Percentiles rank a stretch among this genome's conserved stretches.
phyloP scores from a whole-genome alignment of 2,329 filamentous ascomycete species.

The Colletotrichum sp. region DNA sequence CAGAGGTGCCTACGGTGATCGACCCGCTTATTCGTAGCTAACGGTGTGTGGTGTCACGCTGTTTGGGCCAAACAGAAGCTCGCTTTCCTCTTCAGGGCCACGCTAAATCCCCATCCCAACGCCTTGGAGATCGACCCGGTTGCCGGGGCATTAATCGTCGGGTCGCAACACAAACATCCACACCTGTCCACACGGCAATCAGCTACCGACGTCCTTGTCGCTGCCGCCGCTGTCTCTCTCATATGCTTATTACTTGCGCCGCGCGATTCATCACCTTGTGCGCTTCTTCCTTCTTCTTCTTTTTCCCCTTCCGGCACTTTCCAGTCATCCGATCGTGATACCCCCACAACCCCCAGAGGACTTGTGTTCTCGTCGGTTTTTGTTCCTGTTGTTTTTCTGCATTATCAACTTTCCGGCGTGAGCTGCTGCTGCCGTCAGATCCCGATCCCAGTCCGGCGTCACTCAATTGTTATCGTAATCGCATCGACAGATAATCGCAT shows the following conservation, averaged over 20 bases:
- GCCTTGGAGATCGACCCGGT: constrained; percentile 14
- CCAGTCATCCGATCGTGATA: constrained; percentile 1
- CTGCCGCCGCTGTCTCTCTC: not conserved
- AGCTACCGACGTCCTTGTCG: not conserved
- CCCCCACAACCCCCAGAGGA: constrained; percentile 2
- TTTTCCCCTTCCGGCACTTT: not conserved
- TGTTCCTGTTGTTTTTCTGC: constrained; percentile 2
- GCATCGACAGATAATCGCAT: not conserved
- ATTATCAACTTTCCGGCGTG: constrained; percentile 5
- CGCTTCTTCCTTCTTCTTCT: not conserved
- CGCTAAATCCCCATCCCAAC: constrained; percentile 17
- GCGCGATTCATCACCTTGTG: not conserved
- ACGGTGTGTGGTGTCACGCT: not conserved
- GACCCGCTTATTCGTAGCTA: not conserved
- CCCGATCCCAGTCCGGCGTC: not conserved
- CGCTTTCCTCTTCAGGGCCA: not conserved
- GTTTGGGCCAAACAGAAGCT: not conserved
- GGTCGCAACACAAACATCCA: constrained; percentile 17
- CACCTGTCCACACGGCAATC: not conserved
- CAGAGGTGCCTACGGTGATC: not conserved
- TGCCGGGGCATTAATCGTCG: constrained; percentile 27
- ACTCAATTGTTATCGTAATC: not conserved
- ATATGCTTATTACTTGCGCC: constrained; percentile 1
- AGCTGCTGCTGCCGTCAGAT: not conserved
- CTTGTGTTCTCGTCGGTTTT: constrained; percentile 15